Evolutionary conservation across 257 asterid genomes (phyloP).

Genomic region (Anisodus tanguticus): DNA sequence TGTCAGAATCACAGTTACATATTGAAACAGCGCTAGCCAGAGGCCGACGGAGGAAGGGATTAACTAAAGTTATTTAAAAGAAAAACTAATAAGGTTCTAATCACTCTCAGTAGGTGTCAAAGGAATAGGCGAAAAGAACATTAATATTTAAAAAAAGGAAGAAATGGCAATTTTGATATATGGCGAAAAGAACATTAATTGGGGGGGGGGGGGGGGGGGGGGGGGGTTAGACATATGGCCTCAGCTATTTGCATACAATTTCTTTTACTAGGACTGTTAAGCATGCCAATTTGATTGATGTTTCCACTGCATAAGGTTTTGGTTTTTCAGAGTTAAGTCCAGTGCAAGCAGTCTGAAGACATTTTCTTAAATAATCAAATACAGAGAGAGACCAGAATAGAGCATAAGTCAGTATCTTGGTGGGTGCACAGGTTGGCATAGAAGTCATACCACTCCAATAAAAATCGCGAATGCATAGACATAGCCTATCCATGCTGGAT

Average conservation of each 20-base stretch:
- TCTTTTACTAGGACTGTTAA: neutral
- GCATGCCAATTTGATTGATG: neutral
- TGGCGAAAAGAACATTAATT: neutral
- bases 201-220: neutral
- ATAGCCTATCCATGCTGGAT: constrained; percentile 99
- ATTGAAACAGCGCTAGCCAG: neutral
- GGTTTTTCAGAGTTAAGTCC: neutral
- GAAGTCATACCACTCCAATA: constrained; percentile 87
- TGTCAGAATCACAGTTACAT: neutral
- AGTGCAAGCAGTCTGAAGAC: neutral
- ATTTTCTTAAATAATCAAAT: neutral
- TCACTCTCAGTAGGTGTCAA: neutral
- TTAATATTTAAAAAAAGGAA: neutral
- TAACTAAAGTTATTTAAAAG: neutral
- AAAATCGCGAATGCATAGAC: constrained; percentile 87
- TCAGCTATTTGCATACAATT: neutral
- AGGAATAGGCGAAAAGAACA: neutral
- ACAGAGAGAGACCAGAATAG: constrained; percentile 7
- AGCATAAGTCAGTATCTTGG: constrained; percentile 18
- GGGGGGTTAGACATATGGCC: neutral
- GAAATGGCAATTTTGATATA: neutral
- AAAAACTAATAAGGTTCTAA: neutral
- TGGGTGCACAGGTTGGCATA: neutral
- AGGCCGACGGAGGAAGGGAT: neutral
- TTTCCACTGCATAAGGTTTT: neutral